Base-by-base conservation (phyloP, 139 green algal species). In the Closterium sp. region DNA sequence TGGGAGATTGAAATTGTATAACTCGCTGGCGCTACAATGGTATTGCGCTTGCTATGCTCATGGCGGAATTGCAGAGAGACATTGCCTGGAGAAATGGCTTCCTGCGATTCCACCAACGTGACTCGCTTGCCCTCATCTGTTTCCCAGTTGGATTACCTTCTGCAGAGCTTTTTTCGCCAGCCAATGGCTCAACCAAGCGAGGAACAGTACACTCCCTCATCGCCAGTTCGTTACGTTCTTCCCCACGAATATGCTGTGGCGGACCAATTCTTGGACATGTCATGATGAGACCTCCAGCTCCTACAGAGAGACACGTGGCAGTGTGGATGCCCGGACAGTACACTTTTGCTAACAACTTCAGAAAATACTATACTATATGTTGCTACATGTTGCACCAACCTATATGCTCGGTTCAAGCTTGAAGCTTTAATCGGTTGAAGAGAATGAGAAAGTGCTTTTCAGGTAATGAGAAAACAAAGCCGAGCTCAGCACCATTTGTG, bases 401-500 rank as follows among this genome's bases (percentile, higher is more conserved):
- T 50, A 17, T 9, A 24, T 79, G 62, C 27, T 27, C 62, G 5
- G 62, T 79, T 79, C 19, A 79, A 24, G 62, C 73, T 31, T 88
- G 89, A 28, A 91, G 89, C 42, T 91, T 91, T 10, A 94, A 87
- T 1, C 91, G 91, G 28, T 94, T 94, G n/a, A 95, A 95, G 85
- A 98, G 95, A 88, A 98, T 96, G 45, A 97, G 94, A 87, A 97
- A 97, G 34, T 95, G 93, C 42, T 93, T 93, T 91, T 97, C 95
- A 9, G 96, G 97, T 70, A 97, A 94, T 1, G 91, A 90, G 96
- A 96, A 99, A 45, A 98, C 96, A 93, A 99, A 99, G 31, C 97
- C 97, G 32, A 99, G 95, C 92, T 97, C 94, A 13, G 96, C 96
- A 11, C 96, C 97, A 89, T 85, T 89, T 4, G 86, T 85, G 31